Evolutionary conservation across 75 land plant genomes (phyloP), one percentile per base, ranked within the genome.

Genomic region (Larix kaempferi): DNA sequence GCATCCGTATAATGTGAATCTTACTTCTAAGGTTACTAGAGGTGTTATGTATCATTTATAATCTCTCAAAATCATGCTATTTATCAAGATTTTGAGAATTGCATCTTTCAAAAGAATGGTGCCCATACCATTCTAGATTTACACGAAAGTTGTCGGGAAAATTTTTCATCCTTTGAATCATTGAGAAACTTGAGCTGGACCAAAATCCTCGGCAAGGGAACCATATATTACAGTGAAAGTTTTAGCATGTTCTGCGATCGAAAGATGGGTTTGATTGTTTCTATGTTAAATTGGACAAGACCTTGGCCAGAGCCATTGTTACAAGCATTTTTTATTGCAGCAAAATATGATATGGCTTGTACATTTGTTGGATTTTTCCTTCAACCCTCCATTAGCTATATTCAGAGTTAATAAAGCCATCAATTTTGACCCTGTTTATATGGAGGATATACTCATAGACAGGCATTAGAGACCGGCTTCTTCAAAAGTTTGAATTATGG

Each of bases 41-140:
- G 69, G 78, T 2, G 85, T 82, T 5, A 37, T 84, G 79, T 92
- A 93, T 76, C 92, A 95, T 75, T 76, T 95, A 75, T 95, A 92
- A 83, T 88, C 95, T 17, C 82, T 95, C 37, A 76, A 76, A 95
- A 92, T 83, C 90, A 91, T 33, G 74, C 84, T 35, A 81, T 95
- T 44, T 90, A 90, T 76, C 88, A 92, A 73, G 91, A 91, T 73
- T 95, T 95, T 73, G 95, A 95, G 87, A 95, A 95, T 77, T 84
- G 89, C 74, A 87, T 80, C 49, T 92, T 92, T 71, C 86, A 91
- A 78, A 89, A 81, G 60, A 92, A 89, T 67, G 98, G 98, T 10
- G 57, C 90, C 0, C 84, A 82, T 11, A 85, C 82, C 81, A 25
- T 77, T 26, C 77, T 95, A 59, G 93, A 95, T 56, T 91, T 91